Percentiles rank a stretch among this genome's conserved stretches.
Evolutionary conservation across 2,329 filamentous ascomycete genomes (phyloP).

Genomic region (Talaromyces sp.): DNA sequence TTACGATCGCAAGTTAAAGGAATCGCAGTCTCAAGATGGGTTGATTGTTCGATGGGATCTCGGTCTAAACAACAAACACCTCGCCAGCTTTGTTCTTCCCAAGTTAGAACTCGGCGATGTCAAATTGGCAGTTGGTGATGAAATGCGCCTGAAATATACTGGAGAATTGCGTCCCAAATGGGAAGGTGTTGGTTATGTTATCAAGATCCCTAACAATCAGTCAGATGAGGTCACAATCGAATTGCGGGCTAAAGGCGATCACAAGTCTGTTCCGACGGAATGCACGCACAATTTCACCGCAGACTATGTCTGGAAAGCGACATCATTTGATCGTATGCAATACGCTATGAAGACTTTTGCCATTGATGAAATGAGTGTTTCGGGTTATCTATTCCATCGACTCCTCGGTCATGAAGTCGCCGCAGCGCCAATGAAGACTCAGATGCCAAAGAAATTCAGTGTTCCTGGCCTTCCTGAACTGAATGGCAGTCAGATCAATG

Average conservation of each 20-base stretch:
- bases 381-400: conserved; percentile 97
- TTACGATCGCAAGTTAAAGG: conserved; percentile 98
- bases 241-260: conserved; percentile 86
- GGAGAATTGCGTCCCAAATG: conserved; percentile 87
- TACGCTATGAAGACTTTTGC: conserved; percentile 99
- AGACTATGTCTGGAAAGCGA: conserved; percentile 99
- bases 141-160: conserved; percentile 96
- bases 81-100: conserved; percentile 90
- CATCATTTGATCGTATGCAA: conserved; percentile 98
- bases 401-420: conserved; percentile 93
- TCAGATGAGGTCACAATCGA: conserved; percentile 97
- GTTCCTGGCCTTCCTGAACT: conserved; percentile 91
- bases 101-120: conserved; percentile 98
- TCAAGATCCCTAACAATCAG: conserved; percentile 99
- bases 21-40: conserved; percentile 96
- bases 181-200: conserved; percentile 98
- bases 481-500: conserved; percentile 92
- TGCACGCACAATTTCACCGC: conserved; percentile 97
- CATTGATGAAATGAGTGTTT: conserved; percentile 96
- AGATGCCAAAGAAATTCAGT: conserved; percentile 93
- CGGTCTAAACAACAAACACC: conserved; percentile 94
- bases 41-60: conserved; percentile 91
- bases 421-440: conserved; percentile 90
- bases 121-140: conserved; percentile 94
- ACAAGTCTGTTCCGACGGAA: conserved; percentile 93